Conservation (phyloP, 2,329 filamentous ascomycete species). For the Fusarium sp. region DNA sequence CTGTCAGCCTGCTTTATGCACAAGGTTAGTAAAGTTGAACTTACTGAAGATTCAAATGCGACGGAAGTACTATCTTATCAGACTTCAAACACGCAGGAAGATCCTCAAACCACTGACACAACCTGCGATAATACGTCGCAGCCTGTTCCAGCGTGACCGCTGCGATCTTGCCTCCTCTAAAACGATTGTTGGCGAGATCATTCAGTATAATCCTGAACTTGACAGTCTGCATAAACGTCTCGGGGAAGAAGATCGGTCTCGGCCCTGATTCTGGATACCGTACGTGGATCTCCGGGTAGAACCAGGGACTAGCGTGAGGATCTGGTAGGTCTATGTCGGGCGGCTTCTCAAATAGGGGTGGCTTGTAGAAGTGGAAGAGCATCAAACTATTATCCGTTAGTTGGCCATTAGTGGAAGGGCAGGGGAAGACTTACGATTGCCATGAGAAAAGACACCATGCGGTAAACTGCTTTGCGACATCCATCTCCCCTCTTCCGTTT, state of each 20-base stretch:
- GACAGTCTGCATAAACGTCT: neutral
- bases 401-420: too few relatives aligned
- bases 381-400: neutral
- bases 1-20: neutral
- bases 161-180: neutral
- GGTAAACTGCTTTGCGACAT: accelerated
- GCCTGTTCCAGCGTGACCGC: neutral
- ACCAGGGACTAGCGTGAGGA: neutral
- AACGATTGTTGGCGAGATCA: neutral
- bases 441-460: neutral
- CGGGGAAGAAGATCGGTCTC: neutral
- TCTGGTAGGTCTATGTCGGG: neutral
- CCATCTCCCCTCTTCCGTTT: neutral
- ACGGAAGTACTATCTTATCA: neutral
- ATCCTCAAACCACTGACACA: neutral
- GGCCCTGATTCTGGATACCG: neutral
- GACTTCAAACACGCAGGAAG: neutral
- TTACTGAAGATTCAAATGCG: neutral
- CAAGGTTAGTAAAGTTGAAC: too few relatives aligned
- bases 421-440: neutral
- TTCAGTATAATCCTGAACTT: neutral
- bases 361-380: neutral
- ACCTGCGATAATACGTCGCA: neutral
- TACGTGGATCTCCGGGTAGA: neutral
- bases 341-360: neutral